These are phyloP conservation scores for Collybia mongolica DNA, from an alignment of 768 basidiomycete species.

Conservation along the genomic window DNA sequence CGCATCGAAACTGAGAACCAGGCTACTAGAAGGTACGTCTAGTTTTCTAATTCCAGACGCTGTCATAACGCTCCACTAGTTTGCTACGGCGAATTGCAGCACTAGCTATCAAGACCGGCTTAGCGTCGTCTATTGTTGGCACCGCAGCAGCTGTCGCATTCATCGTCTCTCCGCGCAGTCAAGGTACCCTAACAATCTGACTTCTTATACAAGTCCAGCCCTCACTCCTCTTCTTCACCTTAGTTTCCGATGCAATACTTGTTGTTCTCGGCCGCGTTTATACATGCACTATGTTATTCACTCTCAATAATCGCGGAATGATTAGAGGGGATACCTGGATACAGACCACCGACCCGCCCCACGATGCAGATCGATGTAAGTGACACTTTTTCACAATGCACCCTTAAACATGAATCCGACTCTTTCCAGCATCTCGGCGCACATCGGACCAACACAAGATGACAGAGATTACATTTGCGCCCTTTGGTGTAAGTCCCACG, in stretches of 20 bases:
- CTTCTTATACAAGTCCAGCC: too few relatives aligned
- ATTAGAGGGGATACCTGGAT: background rate
- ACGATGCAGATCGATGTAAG: too few relatives aligned
- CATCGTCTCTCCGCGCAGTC: background rate
- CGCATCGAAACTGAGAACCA: background rate
- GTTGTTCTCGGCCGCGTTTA: background rate
- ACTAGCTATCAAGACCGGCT: background rate
- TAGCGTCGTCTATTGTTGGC: background rate
- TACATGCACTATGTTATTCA: background rate
- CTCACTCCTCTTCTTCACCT: background rate
- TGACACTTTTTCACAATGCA: too few relatives aligned
- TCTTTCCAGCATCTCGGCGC: too few relatives aligned
- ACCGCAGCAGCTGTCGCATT: background rate
- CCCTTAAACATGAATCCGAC: too few relatives aligned
- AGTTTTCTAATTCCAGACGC: background rate
- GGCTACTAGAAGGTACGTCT: background rate
- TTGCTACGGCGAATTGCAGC: background rate
- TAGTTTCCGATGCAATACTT: background rate
- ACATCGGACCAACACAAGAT: too few relatives aligned
- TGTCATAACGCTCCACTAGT: background rate
- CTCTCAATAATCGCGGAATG: background rate
- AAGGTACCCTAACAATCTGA: background rate
- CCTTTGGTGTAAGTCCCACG: too few relatives aligned
- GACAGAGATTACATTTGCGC: too few relatives aligned
- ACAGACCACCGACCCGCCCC: too few relatives aligned